Evolutionary conservation across 2,329 filamentous ascomycete species (phyloP).

Genomic region (Colletotrichum musicola): DNA sequence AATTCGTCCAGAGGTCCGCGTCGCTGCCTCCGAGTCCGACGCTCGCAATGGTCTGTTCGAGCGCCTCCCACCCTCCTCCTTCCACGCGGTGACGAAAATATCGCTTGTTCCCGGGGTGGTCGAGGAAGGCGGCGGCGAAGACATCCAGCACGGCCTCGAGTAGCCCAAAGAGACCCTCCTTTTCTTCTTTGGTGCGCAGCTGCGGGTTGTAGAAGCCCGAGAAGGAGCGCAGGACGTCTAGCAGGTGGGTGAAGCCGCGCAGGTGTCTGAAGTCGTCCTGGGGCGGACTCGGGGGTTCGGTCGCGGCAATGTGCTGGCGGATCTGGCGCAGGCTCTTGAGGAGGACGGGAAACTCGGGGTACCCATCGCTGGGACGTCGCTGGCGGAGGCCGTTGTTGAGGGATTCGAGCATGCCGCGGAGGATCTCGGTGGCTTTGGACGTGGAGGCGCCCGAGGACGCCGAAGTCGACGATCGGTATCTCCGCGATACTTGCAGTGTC

Average conservation of each 20-base stretch:
- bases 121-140: slow-evolving; percentile 79
- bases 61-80: slow-evolving; percentile 80
- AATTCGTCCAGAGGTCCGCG: slow-evolving; percentile 75
- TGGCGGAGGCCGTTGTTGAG: slow-evolving; percentile 52
- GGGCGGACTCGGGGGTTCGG: slow-evolving; percentile 59
- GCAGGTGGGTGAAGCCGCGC: slow-evolving; percentile 80
- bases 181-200: slow-evolving; percentile 72
- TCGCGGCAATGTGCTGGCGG: slow-evolving; percentile 70
- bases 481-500: slow-evolving; percentile 58
- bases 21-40: slow-evolving; percentile 75
- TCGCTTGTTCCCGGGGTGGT: slow-evolving; percentile 86
- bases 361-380: slow-evolving; percentile 53
- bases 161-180: slow-evolving; percentile 74
- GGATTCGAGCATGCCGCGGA: slow-evolving; percentile 66
- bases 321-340: slow-evolving; percentile 73
- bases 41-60: slow-evolving; percentile 79
- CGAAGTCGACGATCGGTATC: slow-evolving; percentile 75
- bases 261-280: slow-evolving; percentile 89
- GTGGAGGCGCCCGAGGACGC: slow-evolving; percentile 67
- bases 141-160: slow-evolving; percentile 80
- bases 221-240: slow-evolving; percentile 77
- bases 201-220: slow-evolving; percentile 82
- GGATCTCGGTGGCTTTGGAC: slow-evolving; percentile 71
- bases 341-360: slow-evolving; percentile 62
- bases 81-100: slow-evolving; percentile 86